Evolutionary conservation across 805 yeast species (phyloP).

Genomic region (Tetrapisispora iriomotensis): DNA sequence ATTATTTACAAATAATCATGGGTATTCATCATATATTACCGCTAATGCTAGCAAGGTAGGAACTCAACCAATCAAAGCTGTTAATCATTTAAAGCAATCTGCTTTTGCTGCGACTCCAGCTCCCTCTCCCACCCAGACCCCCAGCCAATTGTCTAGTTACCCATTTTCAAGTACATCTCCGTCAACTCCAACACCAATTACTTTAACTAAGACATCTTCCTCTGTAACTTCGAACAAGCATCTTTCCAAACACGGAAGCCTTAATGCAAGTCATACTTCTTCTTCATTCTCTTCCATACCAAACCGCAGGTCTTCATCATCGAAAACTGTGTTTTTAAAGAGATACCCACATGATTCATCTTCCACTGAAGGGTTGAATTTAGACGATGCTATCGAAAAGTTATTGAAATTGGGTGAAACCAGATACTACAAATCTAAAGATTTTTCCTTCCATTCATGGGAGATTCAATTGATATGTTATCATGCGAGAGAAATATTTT

Average conservation of each 20-base stretch:
- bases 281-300: constrained; percentile 12
- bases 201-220: constrained; percentile 1
- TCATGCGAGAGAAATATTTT: constrained; percentile 48
- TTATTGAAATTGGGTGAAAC: constrained; percentile 44
- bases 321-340: constrained; percentile 17
- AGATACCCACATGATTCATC: constrained; percentile 23
- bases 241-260: not conserved
- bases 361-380: constrained; percentile 32
- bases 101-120: not conserved
- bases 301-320: constrained; percentile 8
- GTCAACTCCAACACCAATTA: not conserved
- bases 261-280: not conserved
- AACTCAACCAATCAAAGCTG: not conserved
- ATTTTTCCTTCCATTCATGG: constrained; percentile 39
- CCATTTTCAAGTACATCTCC: not conserved
- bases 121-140: not conserved
- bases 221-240: not conserved
- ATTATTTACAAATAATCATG: constrained; percentile 1
- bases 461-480: constrained; percentile 52
- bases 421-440: constrained; percentile 29
- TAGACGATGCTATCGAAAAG: constrained; percentile 56
- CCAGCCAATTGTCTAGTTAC: not conserved
- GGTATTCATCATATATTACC: not conserved
- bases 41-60: not conserved
- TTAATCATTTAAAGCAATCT: not conserved